Evolutionary conservation across 2,329 filamentous ascomycete genomes (phyloP).

Genomic region (Ambrosiella xylebori): DNA sequence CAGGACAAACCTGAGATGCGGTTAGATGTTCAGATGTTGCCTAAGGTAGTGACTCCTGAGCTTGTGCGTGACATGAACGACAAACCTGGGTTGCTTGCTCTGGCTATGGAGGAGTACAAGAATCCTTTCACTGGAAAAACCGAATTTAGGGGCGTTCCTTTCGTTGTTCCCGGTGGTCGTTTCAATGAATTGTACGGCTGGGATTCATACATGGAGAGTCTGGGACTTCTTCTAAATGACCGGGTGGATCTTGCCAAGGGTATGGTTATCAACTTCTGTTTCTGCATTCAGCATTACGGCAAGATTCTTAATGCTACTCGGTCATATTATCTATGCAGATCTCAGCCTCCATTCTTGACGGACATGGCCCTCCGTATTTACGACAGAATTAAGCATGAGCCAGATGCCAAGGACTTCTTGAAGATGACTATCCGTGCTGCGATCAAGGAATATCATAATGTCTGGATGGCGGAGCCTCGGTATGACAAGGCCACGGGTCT

Average conservation of each 20-base stretch:
- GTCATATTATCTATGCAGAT: slow-evolving; percentile 86
- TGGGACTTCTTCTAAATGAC: slow-evolving; percentile 74
- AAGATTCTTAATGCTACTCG: slow-evolving; percentile 96
- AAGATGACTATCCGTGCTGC: slow-evolving; percentile 66
- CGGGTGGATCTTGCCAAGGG: slow-evolving; percentile 74
- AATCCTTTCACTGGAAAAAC: slow-evolving; percentile 52
- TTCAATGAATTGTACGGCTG: slow-evolving; percentile 98
- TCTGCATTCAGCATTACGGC: slow-evolving; percentile 95
- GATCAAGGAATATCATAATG: slow-evolving; percentile 89
- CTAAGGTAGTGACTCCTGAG: slow-evolving; percentile 60
- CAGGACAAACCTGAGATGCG: slow-evolving; percentile 64
- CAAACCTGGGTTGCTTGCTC: slow-evolving; percentile 74
- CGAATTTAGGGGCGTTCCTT: slow-evolving; percentile 65
- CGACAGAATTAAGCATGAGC: slow-evolving; percentile 78
- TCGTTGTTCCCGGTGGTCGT: slow-evolving; percentile 89
- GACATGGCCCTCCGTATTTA: slow-evolving; percentile 94
- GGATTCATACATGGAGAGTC: slow-evolving; percentile 97
- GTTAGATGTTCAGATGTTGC: slow-evolving; percentile 69
- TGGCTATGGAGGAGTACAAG: slow-evolving; percentile 65
- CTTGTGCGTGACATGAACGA: slow-evolving; percentile 69
- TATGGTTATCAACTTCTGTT: slow-evolving; percentile 94
- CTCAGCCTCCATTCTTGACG: slow-evolving; percentile 90
- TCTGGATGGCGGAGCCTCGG: slow-evolving; percentile 69
- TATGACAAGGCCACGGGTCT: slow-evolving; percentile 62
- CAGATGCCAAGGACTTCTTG: slow-evolving; percentile 65